A percentile compares a stretch with the other conserved stretches of the same genome.
Conservation (phyloP, 1,284 basidiomycete genomes). For the Cystobasidium sp. region DNA sequence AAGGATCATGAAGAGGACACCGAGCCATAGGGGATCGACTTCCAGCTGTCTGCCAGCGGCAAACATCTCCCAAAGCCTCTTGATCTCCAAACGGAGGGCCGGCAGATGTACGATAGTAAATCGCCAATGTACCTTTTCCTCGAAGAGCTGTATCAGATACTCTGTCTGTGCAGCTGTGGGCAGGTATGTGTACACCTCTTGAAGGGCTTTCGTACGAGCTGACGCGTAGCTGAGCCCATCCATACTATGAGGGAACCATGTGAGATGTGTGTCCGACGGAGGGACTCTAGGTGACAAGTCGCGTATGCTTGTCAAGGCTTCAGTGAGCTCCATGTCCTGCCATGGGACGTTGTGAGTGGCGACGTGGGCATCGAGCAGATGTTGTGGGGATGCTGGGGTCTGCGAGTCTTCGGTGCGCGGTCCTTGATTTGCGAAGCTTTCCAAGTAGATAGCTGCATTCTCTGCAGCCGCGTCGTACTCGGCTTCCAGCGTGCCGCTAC, state of each 20-base stretch:
- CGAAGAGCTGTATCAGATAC: slow-evolving; percentile 45
- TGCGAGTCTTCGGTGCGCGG: slow-evolving; percentile 16
- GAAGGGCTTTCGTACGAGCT: slow-evolving; percentile 43
- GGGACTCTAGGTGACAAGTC: slow-evolving; percentile 47
- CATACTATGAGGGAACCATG: slow-evolving; percentile 46
- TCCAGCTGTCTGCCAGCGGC: slow-evolving; percentile 43
- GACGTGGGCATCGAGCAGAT: neutral
- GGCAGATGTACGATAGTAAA: slow-evolving; percentile 46
- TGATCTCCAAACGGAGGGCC: slow-evolving; percentile 46
- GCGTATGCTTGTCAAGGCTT: slow-evolving; percentile 47
- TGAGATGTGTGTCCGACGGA: slow-evolving; percentile 47
- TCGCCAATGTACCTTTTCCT: slow-evolving; percentile 48
- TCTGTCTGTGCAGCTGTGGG: slow-evolving; percentile 46
- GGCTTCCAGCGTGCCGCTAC: slow-evolving; percentile 2
- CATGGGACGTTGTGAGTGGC: neutral
- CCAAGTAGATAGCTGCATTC: slow-evolving; percentile 22
- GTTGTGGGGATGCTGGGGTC: slow-evolving; percentile 7
- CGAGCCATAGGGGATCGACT: slow-evolving; percentile 51
- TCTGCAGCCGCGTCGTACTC: slow-evolving; percentile 30
- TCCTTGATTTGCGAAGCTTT: slow-evolving; percentile 25
- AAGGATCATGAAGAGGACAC: slow-evolving; percentile 49
- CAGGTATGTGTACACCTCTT: slow-evolving; percentile 49
- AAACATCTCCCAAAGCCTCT: slow-evolving; percentile 48
- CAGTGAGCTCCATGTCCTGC: slow-evolving; percentile 46
- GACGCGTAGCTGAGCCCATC: slow-evolving; percentile 46